Base-by-base conservation (phyloP, 176 grass and related monocot genomes). In the Carex parvula region DNA sequence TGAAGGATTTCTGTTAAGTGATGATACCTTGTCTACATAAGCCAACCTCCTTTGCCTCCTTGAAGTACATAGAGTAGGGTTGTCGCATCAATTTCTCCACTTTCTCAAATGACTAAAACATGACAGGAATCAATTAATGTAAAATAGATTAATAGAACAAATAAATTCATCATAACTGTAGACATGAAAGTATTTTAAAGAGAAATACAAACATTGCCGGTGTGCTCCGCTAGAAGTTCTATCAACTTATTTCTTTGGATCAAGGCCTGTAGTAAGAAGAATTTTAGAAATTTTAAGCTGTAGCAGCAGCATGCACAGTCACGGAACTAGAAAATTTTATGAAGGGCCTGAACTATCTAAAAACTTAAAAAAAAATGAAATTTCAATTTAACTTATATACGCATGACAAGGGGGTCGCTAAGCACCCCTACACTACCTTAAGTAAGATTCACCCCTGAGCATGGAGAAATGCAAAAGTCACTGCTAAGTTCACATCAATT, bases 21-120 rank as follows among this genome's bases (percentile, higher is more conserved):
- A 88, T 54, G 63, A 60, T 95, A 99, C 96, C 96, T 95, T 93
- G 88, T 99, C 96, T 77, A 99, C 89, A n/a, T 64, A 95, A 89
- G 60, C 96, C 96, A 90, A 99, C 92, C 81, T 99, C 93, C 77
- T 95, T 95, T 44, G 96, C 93, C 72, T 95, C 86, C 70, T 91
- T 46, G 8, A 93, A 86, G 56, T 93, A 83, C 93, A 99, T 95
- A 85, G 90, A 95, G 87, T 84, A 93, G 24, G 89, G 88, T 20
- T 82, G 86, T 86, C 86, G 87, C 87, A 99, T 91, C 74, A 92
- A 53, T 85, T 92, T 88, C 46, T 89, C 84, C 91, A 98, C 86
- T 81, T 91, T 89, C 77, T 94, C 96, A 15, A 88, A 85, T 14
- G 93, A 81, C 96, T 99, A 87, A 81, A 60, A 41, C 65, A 86